These are phyloP conservation scores for Phytophthora sansomeana DNA, from an alignment of 352 stramenopile genomes.

Conservation along the genomic window DNA sequence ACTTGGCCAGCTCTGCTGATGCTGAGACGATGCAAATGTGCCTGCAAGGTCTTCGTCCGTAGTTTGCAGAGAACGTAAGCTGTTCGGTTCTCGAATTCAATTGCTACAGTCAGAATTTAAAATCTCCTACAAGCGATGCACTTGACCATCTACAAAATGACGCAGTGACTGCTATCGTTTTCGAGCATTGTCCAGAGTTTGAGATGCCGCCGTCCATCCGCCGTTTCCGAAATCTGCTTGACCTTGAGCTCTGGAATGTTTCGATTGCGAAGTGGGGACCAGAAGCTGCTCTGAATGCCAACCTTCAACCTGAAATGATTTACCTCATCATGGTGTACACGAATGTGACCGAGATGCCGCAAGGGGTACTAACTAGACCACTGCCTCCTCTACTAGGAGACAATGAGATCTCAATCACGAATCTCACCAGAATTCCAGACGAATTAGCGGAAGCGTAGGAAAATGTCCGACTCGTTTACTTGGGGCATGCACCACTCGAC, in stretches of 20 bases:
- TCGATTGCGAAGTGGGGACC: constrained; percentile 47
- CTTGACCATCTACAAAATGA: constrained; percentile 39
- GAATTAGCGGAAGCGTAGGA: constrained; percentile 38
- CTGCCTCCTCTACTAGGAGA: constrained; percentile 53
- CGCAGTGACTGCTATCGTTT: constrained; percentile 39
- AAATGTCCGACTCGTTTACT: constrained; percentile 41
- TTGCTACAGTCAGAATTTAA: constrained; percentile 36
- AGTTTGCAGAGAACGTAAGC: constrained; percentile 47
- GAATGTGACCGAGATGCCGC: constrained; percentile 59
- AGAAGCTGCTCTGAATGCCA: constrained; percentile 43
- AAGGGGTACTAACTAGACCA: constrained; percentile 35
- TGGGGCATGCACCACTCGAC: constrained; percentile 38
- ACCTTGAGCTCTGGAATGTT: constrained; percentile 66
- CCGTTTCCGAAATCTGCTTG: constrained; percentile 53
- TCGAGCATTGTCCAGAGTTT: constrained; percentile 53
- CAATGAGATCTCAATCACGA: constrained; percentile 53
- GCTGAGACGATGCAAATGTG: constrained; percentile 31
- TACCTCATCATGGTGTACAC: constrained; percentile 54
- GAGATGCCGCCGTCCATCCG: constrained; percentile 44
- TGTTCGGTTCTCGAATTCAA: constrained; percentile 50
- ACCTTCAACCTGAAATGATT: constrained; percentile 38
- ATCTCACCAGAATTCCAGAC: constrained; percentile 36
- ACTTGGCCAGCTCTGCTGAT: constrained; percentile 9
- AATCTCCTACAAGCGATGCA: background rate
- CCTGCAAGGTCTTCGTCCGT: constrained; percentile 41